phyloP scores from a whole-genome alignment of 225 moss, liverwort and hornwort genomes.

The Rhytidiadelphus loreus region DNA sequence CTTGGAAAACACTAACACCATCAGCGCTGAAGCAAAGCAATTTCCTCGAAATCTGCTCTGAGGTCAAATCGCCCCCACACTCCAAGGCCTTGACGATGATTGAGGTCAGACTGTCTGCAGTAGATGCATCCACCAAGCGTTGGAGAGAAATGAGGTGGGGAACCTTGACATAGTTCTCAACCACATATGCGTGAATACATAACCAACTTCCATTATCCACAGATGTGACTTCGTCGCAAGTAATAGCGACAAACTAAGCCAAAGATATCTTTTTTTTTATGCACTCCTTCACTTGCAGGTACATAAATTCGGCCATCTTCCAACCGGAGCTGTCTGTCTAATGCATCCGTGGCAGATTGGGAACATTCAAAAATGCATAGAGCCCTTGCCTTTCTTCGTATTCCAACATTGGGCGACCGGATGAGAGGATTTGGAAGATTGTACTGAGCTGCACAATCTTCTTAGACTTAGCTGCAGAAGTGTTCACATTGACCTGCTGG shows the following conservation, averaged over 20 bases:
- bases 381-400: not conserved
- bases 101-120: not conserved
- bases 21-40: not conserved
- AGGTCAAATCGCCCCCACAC: accelerated
- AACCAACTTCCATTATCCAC: not conserved
- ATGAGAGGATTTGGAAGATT: too few relatives aligned
- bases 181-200: accelerated
- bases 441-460: too few relatives aligned
- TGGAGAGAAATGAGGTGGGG: not conserved
- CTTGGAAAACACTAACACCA: accelerated
- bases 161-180: not conserved
- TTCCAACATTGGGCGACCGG: too few relatives aligned
- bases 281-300: too few relatives aligned
- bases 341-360: not conserved
- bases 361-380: not conserved
- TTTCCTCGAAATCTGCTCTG: not conserved
- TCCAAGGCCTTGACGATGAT: too few relatives aligned
- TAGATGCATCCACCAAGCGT: accelerated
- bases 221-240: not conserved
- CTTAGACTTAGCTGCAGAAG: too few relatives aligned
- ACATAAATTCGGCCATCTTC: not conserved
- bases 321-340: not conserved
- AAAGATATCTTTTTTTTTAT: accelerated
- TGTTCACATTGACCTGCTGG: too few relatives aligned
- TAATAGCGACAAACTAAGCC: not conserved